phyloP scores from a whole-genome alignment of 148 eudicot genomes.

The Fallopia convolvulus region DNA sequence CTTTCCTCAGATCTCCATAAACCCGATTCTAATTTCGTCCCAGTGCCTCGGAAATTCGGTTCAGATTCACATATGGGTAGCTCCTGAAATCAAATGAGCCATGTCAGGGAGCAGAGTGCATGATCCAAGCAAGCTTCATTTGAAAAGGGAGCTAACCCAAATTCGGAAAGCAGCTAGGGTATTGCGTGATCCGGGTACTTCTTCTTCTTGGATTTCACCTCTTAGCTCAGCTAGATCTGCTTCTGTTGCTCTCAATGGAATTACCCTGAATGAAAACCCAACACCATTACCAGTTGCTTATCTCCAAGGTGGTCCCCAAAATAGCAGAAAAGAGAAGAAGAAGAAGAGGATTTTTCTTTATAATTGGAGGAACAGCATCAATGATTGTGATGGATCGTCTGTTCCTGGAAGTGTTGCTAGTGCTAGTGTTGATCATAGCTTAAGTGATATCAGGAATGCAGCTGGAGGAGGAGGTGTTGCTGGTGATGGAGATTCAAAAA shows the following conservation, averaged over 20 bases:
- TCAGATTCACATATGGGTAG: slow-evolving; percentile 5
- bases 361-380: slow-evolving; percentile 68
- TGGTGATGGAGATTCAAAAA: slow-evolving; percentile 11
- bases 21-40: neutral
- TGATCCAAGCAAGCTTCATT: slow-evolving; percentile 89
- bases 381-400: slow-evolving; percentile 41
- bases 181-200: slow-evolving; percentile 89
- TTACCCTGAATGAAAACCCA: neutral
- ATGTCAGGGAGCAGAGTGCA: slow-evolving; percentile 31
- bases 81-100: slow-evolving; percentile 10
- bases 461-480: slow-evolving; percentile 62
- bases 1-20: slow-evolving; percentile 2
- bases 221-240: slow-evolving; percentile 70
- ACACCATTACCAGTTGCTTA: neutral
- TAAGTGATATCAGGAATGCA: slow-evolving; percentile 56
- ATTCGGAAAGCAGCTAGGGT: slow-evolving; percentile 75
- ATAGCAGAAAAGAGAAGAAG: slow-evolving; percentile 7
- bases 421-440: slow-evolving; percentile 54
- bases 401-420: slow-evolving; percentile 18
- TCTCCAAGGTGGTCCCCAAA: neutral
- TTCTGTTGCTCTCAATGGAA: slow-evolving; percentile 11
- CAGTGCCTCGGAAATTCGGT: neutral
- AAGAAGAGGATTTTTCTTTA: slow-evolving; percentile 60
- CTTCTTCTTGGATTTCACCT: slow-evolving; percentile 87
- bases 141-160: slow-evolving; percentile 90